Conservation (phyloP, 1,284 basidiomycete genomes). For the Puccinia hordei region DNA sequence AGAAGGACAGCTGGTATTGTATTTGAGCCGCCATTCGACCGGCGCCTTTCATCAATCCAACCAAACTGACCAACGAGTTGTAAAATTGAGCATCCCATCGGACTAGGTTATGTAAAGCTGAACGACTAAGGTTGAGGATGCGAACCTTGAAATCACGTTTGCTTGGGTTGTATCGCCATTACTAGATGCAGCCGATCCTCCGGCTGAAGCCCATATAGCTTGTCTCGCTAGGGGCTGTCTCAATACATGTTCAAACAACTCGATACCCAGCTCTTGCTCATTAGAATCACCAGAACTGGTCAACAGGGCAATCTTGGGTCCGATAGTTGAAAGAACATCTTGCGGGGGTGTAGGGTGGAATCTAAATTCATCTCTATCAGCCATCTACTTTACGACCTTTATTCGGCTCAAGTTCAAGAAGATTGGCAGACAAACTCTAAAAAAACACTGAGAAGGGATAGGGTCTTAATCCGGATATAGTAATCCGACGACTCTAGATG, state of each 20-base stretch:
- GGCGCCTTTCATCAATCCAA: constrained; percentile 22
- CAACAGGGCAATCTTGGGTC: constrained; percentile 9
- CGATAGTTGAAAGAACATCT: constrained; percentile 7
- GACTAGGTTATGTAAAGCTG: not conserved
- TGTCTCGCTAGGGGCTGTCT: constrained; percentile 27
- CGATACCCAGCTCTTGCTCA: constrained; percentile 46
- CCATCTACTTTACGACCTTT: constrained; percentile 29
- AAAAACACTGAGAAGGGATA: constrained; percentile 83
- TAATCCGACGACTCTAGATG: constrained; percentile 84
- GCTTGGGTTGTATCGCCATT: not conserved
- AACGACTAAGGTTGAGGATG: not conserved
- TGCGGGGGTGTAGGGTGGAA: constrained; percentile 28
- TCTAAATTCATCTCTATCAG: constrained; percentile 29
- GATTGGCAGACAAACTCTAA: constrained; percentile 65
- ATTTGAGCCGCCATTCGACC: constrained; percentile 74
- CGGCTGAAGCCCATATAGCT: constrained; percentile 2
- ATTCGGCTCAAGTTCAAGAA: constrained; percentile 9
- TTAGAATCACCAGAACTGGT: constrained; percentile 38
- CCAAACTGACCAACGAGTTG: constrained; percentile 18
- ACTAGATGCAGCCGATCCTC: not conserved
- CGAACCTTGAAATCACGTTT: constrained; percentile 24
- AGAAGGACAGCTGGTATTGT: constrained; percentile 89
- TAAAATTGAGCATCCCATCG: not conserved
- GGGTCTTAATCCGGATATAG: constrained; percentile 84
- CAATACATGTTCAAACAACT: constrained; percentile 35